Evolutionary conservation across 805 yeast species (phyloP).

Genomic region (Hyphopichia homilentoma): DNA sequence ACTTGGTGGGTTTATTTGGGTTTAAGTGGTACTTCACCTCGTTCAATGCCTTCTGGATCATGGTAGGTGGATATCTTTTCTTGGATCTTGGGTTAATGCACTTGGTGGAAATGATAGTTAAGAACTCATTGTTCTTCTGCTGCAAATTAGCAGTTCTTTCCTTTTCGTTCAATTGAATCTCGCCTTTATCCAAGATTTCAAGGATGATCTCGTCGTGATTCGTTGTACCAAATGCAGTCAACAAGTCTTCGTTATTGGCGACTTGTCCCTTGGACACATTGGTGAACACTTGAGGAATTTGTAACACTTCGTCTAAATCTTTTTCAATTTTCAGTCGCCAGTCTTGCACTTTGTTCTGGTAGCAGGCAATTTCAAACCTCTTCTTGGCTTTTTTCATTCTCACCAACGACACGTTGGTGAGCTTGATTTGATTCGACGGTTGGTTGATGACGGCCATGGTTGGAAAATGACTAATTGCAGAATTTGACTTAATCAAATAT

Average conservation of each 20-base stretch:
- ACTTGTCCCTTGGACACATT: slow-evolving; percentile 94
- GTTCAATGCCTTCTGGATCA: slow-evolving; percentile 81
- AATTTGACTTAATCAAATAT: too few relatives aligned
- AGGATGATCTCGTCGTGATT: slow-evolving; percentile 70
- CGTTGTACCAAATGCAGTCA: slow-evolving; percentile 68
- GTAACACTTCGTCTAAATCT: slow-evolving; percentile 92
- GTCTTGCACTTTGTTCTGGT: slow-evolving; percentile 95
- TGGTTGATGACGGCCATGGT: slow-evolving; percentile 63
- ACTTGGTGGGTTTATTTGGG: slow-evolving; percentile 71
- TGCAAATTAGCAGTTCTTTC: slow-evolving; percentile 75
- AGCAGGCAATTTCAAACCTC: slow-evolving; percentile 93
- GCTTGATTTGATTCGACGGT: slow-evolving; percentile 82
- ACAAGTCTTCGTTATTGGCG: slow-evolving; percentile 82
- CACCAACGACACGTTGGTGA: slow-evolving; percentile 92
- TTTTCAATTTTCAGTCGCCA: slow-evolving; percentile 86
- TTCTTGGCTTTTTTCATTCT: slow-evolving; percentile 87
- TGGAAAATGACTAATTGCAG: too few relatives aligned
- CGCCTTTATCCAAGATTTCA: slow-evolving; percentile 87
- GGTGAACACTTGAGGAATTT: slow-evolving; percentile 88
- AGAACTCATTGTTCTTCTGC: slow-evolving; percentile 76
- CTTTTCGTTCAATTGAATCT: slow-evolving; percentile 89
- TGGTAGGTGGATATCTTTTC: slow-evolving; percentile 90
- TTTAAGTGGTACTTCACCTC: slow-evolving; percentile 77
- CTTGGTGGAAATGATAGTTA: slow-evolving; percentile 80
- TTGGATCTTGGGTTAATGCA: slow-evolving; percentile 88